These are phyloP conservation scores for Leptodermis oblonga DNA, from an alignment of 257 asterid genomes.

Conservation along the genomic window DNA sequence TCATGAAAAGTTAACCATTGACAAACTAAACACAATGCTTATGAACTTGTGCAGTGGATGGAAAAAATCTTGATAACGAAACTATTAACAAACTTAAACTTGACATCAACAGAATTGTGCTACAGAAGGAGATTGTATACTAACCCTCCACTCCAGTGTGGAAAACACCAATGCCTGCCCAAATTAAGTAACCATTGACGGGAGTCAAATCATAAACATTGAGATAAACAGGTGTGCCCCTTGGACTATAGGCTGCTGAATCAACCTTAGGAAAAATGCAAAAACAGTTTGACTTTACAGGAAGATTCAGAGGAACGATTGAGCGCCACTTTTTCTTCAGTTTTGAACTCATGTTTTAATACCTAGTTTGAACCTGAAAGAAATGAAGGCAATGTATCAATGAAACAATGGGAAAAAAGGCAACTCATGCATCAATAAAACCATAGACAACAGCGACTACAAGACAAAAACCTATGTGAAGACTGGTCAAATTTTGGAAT, in stretches of 20 bases:
- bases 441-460: not conserved
- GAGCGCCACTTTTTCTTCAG: slow-evolving; percentile 49
- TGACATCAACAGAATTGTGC: not conserved
- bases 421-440: slow-evolving; percentile 13
- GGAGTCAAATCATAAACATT: slow-evolving; percentile 80
- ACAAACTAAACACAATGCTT: not conserved
- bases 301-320: slow-evolving; percentile 44
- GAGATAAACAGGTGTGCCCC: slow-evolving; percentile 60
- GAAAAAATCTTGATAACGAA: not conserved
- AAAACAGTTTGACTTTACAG: slow-evolving; percentile 38
- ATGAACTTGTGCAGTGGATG: not conserved
- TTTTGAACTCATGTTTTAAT: slow-evolving; percentile 44
- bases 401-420: slow-evolving; percentile 1
- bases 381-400: slow-evolving; percentile 12
- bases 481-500: not conserved
- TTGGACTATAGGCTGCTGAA: slow-evolving; percentile 37
- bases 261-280: slow-evolving; percentile 56
- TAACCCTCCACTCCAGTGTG: slow-evolving; percentile 94
- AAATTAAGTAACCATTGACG: slow-evolving; percentile 61
- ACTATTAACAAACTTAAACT: not conserved
- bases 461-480: not conserved
- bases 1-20: not conserved
- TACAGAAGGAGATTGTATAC: slow-evolving; percentile 13
- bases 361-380: slow-evolving; percentile 42
- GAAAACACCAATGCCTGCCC: slow-evolving; percentile 90